These are phyloP conservation scores for Cinnamomum chago DNA, from an alignment of 164 flowering plant species.

Conservation along the genomic window DNA sequence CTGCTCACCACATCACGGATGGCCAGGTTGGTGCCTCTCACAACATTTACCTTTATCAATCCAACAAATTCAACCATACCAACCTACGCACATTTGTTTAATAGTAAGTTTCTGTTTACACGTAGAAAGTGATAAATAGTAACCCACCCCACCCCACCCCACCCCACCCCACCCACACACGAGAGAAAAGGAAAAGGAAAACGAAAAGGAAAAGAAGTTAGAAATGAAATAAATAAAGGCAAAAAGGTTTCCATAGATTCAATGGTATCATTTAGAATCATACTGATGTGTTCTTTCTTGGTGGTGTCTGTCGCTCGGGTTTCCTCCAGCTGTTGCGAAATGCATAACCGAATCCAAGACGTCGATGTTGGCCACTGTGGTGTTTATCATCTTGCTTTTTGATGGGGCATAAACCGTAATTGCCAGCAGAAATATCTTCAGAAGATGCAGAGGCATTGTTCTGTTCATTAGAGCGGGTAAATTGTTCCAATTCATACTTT, in stretches of 20 bases:
- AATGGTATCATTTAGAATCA: not conserved
- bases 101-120: constrained; percentile 1
- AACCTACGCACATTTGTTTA: constrained; percentile 37
- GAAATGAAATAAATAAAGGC: not conserved
- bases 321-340: constrained; percentile 87
- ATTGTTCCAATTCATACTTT: constrained; percentile 79
- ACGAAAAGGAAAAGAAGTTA: not conserved
- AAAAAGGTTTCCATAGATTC: not conserved
- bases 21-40: constrained; percentile 84
- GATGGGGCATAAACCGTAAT: constrained; percentile 13
- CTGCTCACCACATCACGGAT: constrained; percentile 78
- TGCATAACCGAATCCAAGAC: constrained; percentile 54
- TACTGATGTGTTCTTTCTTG: constrained; percentile 60
- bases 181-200: not conserved
- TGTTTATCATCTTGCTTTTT: constrained; percentile 56
- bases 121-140: too few species aligned
- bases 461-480: constrained; percentile 30
- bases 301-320: constrained; percentile 30
- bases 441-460: constrained; percentile 32
- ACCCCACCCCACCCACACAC: too few species aligned
- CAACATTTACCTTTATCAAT: constrained; percentile 80
- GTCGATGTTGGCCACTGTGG: constrained; percentile 32
- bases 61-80: constrained; percentile 97
- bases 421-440: constrained; percentile 5
- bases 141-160: too few species aligned